Percentiles rank a stretch among this genome's conserved stretches.
These are phyloP conservation scores for Eucalyptus marginata DNA, from an alignment of 345 rosid genomes.

Conservation along the genomic window DNA sequence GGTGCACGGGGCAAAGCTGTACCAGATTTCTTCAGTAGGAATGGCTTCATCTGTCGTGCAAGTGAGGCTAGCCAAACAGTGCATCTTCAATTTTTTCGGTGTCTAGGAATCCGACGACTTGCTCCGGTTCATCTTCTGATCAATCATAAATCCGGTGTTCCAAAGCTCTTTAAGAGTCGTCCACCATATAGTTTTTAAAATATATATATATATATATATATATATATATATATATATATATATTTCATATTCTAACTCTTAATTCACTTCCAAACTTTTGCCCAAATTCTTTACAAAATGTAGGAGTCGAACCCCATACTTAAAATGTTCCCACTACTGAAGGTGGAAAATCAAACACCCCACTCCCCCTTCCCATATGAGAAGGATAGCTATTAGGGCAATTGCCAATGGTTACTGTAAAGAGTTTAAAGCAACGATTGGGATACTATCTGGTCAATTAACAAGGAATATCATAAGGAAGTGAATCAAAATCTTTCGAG, in stretches of 20 bases:
- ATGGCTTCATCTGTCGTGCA: neutral
- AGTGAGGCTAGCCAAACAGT: neutral
- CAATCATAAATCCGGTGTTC: neutral
- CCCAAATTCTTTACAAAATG: accelerated
- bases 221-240: too few relatives aligned
- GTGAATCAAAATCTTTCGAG: neutral
- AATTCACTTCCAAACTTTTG: too few relatives aligned
- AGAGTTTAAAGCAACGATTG: neutral
- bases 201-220: too few relatives aligned
- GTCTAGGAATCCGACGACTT: neutral
- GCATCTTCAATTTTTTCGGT: neutral
- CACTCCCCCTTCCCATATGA: accelerated
- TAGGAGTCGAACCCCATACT: accelerated
- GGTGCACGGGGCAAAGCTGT: neutral
- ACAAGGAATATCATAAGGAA: neutral
- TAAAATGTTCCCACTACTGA: accelerated
- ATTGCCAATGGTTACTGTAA: accelerated
- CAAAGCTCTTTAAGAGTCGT: neutral
- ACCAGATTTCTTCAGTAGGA: neutral
- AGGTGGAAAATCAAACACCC: accelerated
- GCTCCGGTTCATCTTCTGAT: neutral
- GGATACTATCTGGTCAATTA: neutral
- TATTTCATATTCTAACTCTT: too few relatives aligned
- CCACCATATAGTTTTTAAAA: too few relatives aligned
- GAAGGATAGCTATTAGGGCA: accelerated